A percentile compares a stretch with the other conserved stretches of the same genome.
phyloP scores from a whole-genome alignment of 306 rosid genomes.

The Pterocarpus santalinus region DNA sequence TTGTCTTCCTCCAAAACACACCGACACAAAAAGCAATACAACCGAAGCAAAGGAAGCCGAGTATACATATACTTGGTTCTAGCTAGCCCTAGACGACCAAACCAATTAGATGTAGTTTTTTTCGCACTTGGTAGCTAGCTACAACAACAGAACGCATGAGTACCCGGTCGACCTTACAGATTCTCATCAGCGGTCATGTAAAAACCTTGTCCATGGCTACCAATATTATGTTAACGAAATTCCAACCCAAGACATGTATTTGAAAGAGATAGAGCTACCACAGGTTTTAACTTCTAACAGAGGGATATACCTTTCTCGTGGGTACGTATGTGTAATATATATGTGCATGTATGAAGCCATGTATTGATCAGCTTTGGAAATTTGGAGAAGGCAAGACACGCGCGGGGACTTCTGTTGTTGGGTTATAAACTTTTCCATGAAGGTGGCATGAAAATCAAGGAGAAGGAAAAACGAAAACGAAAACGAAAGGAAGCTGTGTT shows the following conservation, averaged over 20 bases:
- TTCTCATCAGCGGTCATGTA: not conserved
- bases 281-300: not conserved
- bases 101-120: too few relatives aligned
- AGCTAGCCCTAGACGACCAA: too few relatives aligned
- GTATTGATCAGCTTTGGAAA: not conserved
- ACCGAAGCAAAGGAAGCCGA: too few relatives aligned
- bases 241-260: conserved; percentile 6
- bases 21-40: not conserved
- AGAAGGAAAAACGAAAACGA: not conserved
- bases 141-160: conserved; percentile 30
- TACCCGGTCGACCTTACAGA: not conserved
- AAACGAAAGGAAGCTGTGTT: not conserved
- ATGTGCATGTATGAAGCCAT: not conserved
- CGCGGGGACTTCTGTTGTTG: conserved; percentile 16
- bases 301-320: conserved; percentile 18
- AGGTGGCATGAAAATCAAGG: conserved; percentile 7
- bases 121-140: too few relatives aligned
- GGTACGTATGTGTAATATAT: not conserved
- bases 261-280: conserved; percentile 30
- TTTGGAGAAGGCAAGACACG: not conserved
- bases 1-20: not conserved
- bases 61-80: too few relatives aligned
- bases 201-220: not conserved
- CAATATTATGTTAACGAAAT: conserved; percentile 1
- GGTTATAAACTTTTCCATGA: conserved; percentile 27